Conservation (phyloP, 2,329 filamentous ascomycete genomes). For the Aspergillus ustus region DNA sequence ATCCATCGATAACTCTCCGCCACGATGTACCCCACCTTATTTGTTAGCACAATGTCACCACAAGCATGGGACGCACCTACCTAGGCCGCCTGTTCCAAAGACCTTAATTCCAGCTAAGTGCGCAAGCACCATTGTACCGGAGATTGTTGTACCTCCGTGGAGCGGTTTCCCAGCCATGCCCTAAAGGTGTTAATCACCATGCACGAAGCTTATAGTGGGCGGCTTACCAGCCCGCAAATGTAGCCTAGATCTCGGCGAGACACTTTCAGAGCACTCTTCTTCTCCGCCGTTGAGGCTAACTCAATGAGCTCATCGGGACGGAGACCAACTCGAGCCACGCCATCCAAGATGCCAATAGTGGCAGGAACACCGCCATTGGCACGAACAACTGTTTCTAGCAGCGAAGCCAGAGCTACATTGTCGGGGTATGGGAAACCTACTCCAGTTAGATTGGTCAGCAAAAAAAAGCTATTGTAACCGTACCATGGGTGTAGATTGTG, state of each 20-base stretch:
- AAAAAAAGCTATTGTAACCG: not conserved
- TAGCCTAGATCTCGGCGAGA: constrained; percentile 87
- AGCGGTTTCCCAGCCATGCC: constrained; percentile 69
- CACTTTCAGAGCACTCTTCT: constrained; percentile 74
- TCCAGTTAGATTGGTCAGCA: constrained; percentile 7
- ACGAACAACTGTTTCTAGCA: constrained; percentile 81
- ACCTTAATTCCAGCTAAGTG: constrained; percentile 85
- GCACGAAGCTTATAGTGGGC: not conserved
- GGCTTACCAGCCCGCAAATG: constrained; percentile 72
- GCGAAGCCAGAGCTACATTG: constrained; percentile 74
- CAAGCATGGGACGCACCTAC: constrained; percentile 28
- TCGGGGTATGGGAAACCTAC: constrained; percentile 72
- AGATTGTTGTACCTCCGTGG: constrained; percentile 90
- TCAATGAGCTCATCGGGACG: constrained; percentile 71
- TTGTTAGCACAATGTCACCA: constrained; percentile 21
- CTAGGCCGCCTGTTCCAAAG: constrained; percentile 92
- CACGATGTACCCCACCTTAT: constrained; percentile 81
- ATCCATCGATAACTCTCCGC: constrained; percentile 84
- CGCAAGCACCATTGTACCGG: constrained; percentile 90
- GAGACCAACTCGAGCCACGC: constrained; percentile 80
- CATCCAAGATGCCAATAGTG: constrained; percentile 85
- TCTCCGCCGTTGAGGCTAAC: constrained; percentile 68
- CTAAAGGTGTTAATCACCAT: constrained; percentile 41
- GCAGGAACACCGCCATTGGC: constrained; percentile 82
- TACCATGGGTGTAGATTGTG: constrained; percentile 95